Percentiles rank a stretch among this genome's conserved stretches.
phyloP scores from a whole-genome alignment of 306 rosid species.

The Acacia acuminata region DNA sequence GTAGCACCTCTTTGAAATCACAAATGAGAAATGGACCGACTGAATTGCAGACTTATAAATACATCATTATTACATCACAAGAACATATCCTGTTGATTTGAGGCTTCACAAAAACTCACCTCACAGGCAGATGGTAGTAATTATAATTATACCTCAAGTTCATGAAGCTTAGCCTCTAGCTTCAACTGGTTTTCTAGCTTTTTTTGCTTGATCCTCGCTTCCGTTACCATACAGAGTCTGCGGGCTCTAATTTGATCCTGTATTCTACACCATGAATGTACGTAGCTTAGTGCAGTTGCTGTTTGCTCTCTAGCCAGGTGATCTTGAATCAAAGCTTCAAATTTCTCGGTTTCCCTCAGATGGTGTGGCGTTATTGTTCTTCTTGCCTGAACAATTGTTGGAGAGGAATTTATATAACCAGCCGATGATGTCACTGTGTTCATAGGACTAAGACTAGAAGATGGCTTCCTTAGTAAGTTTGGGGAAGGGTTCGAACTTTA shows the following conservation, averaged over 20 bases:
- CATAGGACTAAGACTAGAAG: not conserved
- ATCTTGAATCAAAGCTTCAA: conserved; percentile 54
- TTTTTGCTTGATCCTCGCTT: conserved; percentile 60
- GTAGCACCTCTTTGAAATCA: not conserved
- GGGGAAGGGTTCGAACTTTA: not conserved
- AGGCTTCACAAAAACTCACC: not conserved
- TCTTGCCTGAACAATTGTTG: conserved; percentile 49
- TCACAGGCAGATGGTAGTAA: not conserved
- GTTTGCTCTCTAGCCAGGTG: conserved; percentile 56
- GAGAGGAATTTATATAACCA: not conserved
- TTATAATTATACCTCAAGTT: conserved; percentile 59
- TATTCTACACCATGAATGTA: conserved; percentile 77
- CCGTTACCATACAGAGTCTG: conserved; percentile 67
- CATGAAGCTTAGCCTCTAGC: conserved; percentile 73
- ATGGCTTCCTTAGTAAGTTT: not conserved
- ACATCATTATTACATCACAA: not conserved
- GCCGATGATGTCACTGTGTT: not conserved
- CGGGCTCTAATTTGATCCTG: conserved; percentile 73
- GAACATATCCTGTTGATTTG: not conserved
- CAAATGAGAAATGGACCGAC: not conserved
- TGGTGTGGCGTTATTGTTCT: conserved; percentile 35
- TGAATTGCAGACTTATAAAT: not conserved
- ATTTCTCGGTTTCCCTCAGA: conserved; percentile 46
- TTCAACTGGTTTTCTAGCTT: conserved; percentile 64
- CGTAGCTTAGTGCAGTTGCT: conserved; percentile 53